Base-by-base conservation (phyloP, 345 rosid species). In the Hibiscus tridactylites region DNA sequence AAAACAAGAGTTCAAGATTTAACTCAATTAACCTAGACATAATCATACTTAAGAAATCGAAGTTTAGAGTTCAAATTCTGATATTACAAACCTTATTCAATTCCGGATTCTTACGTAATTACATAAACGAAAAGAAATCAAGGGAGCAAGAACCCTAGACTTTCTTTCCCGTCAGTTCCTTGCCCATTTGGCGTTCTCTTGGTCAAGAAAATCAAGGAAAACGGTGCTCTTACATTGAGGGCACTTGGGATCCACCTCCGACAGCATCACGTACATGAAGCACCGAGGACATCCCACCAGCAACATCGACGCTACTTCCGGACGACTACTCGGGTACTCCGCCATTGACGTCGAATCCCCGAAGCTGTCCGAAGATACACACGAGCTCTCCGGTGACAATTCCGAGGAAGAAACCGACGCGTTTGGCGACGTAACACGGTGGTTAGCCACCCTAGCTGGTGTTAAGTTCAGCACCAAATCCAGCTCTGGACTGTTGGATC, bases 141-240 rank as follows among this genome's bases (percentile, higher is more conserved):
- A 35, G 8, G 0, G 8, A 35, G 6, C 53, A 1, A 49, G 5
- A 50, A 52, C 9, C 56, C 19, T 6, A 16, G 3, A 16, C 0
- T 0, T 6, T 52, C 21, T n/a, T 6, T 16, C 2, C 19, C 7
- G 0, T 52, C 56, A 52, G 7, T 5, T 52, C 2, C 8, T 52
- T 52, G 19, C 19, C 56, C 56, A 16, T 52, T 47, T 53, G 75
- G 5, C 35, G 12, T 28, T 74, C 10, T 74, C 76, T 24, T 62
- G 74, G 19, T 49, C 73, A 10, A 81, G 79, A 53, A 81, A 72
- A 77, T 77, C 83, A 61, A 88, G 87, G 81, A 88, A 76, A 68
- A 79, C 84, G 31, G 83, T 77, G 79, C 88, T 83, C 76, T 84
- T 80, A 80, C 92, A 86, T 53, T 70, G 73, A n/a, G 87, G 92